phyloP scores from a whole-genome alignment of 176 grass and related monocot species.

The Thalia dealbata region DNA sequence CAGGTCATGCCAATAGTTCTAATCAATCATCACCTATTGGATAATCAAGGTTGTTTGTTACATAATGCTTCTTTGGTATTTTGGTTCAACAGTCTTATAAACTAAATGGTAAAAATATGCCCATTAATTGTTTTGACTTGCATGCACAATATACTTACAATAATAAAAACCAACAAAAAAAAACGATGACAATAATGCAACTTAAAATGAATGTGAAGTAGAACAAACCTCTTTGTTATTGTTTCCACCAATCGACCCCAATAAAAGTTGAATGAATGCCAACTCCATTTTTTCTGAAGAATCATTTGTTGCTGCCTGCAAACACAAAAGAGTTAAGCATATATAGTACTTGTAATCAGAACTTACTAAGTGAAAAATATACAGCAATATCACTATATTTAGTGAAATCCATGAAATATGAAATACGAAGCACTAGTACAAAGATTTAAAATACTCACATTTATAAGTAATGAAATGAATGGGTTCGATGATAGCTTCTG shows the following conservation, averaged over 20 bases:
- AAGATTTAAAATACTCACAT: conserved; percentile 38
- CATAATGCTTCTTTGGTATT: too few relatives aligned
- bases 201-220: neutral
- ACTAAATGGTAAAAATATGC: neutral
- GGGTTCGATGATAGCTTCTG: conserved; percentile 52
- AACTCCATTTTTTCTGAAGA: conserved; percentile 47
- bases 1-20: neutral
- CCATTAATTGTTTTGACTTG: neutral
- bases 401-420: neutral
- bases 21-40: neutral
- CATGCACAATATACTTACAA: neutral
- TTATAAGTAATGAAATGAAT: conserved; percentile 60
- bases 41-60: too few relatives aligned
- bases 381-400: neutral
- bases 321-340: conserved; percentile 8
- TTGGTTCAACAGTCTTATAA: neutral
- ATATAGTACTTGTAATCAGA: too few relatives aligned
- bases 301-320: conserved; percentile 58
- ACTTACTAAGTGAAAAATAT: too few relatives aligned
- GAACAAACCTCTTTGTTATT: conserved; percentile 51
- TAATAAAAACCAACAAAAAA: neutral
- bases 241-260: conserved; percentile 35
- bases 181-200: neutral
- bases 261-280: conserved; percentile 62
- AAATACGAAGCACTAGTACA: neutral